These are phyloP conservation scores for Phytophthora sojae DNA, from an alignment of 352 stramenopile genomes.

Conservation along the genomic window DNA sequence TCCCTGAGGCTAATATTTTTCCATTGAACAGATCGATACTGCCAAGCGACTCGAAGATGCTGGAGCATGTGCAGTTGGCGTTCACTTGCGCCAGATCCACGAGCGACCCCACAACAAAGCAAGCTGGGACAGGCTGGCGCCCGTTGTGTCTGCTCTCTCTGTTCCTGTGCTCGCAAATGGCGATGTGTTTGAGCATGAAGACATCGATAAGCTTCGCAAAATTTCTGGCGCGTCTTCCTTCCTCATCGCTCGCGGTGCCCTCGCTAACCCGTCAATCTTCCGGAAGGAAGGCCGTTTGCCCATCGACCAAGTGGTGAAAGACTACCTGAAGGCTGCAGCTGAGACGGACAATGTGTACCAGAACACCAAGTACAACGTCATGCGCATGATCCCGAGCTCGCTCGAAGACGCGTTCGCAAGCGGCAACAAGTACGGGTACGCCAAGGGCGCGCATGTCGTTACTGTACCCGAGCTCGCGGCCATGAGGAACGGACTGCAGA, in stretches of 20 bases:
- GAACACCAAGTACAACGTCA: conserved; percentile 93
- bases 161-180: conserved; percentile 91
- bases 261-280: conserved; percentile 89
- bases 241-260: conserved; percentile 82
- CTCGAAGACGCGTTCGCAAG: conserved; percentile 50
- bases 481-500: conserved; percentile 70
- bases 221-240: conserved; percentile 77
- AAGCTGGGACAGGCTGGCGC: conserved; percentile 75
- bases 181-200: conserved; percentile 84
- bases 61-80: conserved; percentile 70
- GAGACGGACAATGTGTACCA: conserved; percentile 90
- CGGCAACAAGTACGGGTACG: conserved; percentile 36
- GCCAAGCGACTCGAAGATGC: conserved; percentile 70
- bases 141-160: conserved; percentile 72
- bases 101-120: conserved; percentile 74
- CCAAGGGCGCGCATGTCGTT: conserved; percentile 35
- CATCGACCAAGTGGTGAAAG: conserved; percentile 64
- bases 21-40: conserved; percentile 60
- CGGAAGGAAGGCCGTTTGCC: conserved; percentile 69
- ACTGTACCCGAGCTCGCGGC: conserved; percentile 67
- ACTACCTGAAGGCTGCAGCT: conserved; percentile 77
- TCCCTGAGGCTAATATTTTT: conserved; percentile 1
- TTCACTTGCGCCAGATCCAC: conserved; percentile 74
- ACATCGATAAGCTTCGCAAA: conserved; percentile 69
- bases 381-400: conserved; percentile 82